Evolutionary conservation across 2,329 filamentous ascomycete genomes (phyloP).

Genomic region (Monilinia vaccinii-corymbosi): DNA sequence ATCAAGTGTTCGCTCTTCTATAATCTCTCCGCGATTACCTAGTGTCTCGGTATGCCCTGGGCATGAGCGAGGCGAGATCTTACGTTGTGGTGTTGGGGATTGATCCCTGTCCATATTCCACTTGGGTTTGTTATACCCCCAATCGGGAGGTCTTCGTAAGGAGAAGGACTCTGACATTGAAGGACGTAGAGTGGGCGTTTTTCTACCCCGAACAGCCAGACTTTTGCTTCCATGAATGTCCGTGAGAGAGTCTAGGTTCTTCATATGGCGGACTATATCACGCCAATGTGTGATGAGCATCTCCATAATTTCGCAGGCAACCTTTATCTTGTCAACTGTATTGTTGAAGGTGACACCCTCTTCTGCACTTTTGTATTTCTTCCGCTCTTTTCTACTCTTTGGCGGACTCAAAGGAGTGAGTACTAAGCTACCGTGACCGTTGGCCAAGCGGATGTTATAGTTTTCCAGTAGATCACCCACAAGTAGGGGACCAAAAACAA

Average conservation of each 20-base stretch:
- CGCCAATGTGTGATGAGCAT: constrained; percentile 60
- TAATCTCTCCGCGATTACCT: not conserved
- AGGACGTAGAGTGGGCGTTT: constrained; percentile 28
- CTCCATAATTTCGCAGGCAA: constrained; percentile 51
- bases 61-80: constrained; percentile 18
- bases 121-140: constrained; percentile 23
- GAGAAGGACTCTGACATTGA: constrained; percentile 36
- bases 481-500: constrained; percentile 56
- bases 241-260: constrained; percentile 31
- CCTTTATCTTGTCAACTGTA: constrained; percentile 44
- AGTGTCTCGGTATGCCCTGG: not conserved
- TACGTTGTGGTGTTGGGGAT: constrained; percentile 32
- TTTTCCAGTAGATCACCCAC: constrained; percentile 47
- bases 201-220: constrained; percentile 12
- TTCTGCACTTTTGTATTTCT: constrained; percentile 23
- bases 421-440: constrained; percentile 22
- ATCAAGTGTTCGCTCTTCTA: not conserved
- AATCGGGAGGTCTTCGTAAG: constrained; percentile 33
- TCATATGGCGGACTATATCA: constrained; percentile 53
- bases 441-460: constrained; percentile 33
- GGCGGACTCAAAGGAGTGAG: constrained; percentile 30
- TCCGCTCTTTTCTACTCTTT: constrained; percentile 36
- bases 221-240: constrained; percentile 10
- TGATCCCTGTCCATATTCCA: constrained; percentile 20
- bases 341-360: constrained; percentile 19